phyloP scores from a whole-genome alignment of 108 stramenopile genomes.

The Nannochloropsis gaditana region DNA sequence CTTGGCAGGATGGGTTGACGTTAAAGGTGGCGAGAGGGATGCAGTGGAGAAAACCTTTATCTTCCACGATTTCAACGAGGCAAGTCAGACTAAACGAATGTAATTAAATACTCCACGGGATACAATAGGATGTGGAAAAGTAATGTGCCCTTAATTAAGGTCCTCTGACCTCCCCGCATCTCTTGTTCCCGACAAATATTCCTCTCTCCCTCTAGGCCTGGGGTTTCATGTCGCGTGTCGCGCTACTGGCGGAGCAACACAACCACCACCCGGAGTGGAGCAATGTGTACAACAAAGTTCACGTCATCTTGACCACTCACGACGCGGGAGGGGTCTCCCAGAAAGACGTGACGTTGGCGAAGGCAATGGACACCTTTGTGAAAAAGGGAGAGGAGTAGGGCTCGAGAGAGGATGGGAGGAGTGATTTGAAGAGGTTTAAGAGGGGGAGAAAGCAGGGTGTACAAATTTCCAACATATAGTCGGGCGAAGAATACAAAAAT shows the following conservation, averaged over 20 bases:
- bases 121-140: too few relatives aligned
- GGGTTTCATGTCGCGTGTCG: slow-evolving; percentile 80
- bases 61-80: slow-evolving; percentile 34
- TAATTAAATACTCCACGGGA: too few relatives aligned
- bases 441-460: too few relatives aligned
- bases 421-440: too few relatives aligned
- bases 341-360: slow-evolving; percentile 36
- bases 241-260: slow-evolving; percentile 78
- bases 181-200: slow-evolving; percentile 48
- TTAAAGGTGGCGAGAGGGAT: slow-evolving; percentile 20
- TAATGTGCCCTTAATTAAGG: too few relatives aligned
- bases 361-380: slow-evolving; percentile 30
- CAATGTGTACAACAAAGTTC: slow-evolving; percentile 88
- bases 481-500: background rate
- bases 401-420: background rate
- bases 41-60: slow-evolving; percentile 37
- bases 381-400: background rate
- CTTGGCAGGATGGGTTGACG: slow-evolving; percentile 1
- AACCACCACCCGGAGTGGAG: slow-evolving; percentile 97
- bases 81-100: background rate
- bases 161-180: background rate
- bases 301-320: slow-evolving; percentile 44
- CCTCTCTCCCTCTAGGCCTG: slow-evolving; percentile 79
- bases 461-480: too few relatives aligned
- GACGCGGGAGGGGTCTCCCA: slow-evolving; percentile 29